Evolutionary conservation across 2,329 filamentous ascomycete genomes (phyloP), one percentile per base, ranked within the genome.

Genomic region (Cladophialophora yegresii): DNA sequence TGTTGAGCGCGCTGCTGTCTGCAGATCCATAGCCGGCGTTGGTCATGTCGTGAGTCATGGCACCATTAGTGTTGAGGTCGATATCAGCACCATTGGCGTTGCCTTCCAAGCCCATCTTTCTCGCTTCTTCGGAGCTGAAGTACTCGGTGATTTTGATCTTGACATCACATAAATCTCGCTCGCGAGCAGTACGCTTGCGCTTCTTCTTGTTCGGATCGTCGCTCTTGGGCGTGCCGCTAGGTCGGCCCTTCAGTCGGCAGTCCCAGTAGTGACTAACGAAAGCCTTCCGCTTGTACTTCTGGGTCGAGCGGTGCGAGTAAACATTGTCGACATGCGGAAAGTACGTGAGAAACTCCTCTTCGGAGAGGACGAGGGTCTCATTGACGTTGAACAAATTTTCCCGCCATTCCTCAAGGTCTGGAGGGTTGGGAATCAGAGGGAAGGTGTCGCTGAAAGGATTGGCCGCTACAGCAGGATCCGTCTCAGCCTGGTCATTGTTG

Each of bases 81-180:
- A 71, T 54, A 72, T 75, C 56, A 73, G 72, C 10, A 71, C 72
- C 47, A 73, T 67, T 73, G 75, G 74, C 58, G 66, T 67, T 43
- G 28, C 40, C 43, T 40, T 20, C 23, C 51, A 70, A 32, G 28
- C 66, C 66, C 56, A 63, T 47, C 45, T 70, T 62, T 40, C 55
- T 59, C 28, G 63, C 67, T 22, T 74, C 69, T 0, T 74, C 78
- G 43, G 83, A 84, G 9, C 88, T 84, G 60, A 89, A 88, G 77
- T 90, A 91, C 75, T 93, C 90, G 2, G 89, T 92, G 65, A 93
- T 91, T 75, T 92, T 93, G 75, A 93, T 92, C 77, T 93, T 93
- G 68, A 93, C 90, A 75, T 93, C 89, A 74, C 90, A 93, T n/a
- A 92, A 81, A 77, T 92, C 89, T 12, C 89, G 83, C 75, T 90